A percentile compares a stretch with the other conserved stretches of the same genome.
Evolutionary conservation across 139 green algal species (phyloP).

Genomic region (Closterium sp.): DNA sequence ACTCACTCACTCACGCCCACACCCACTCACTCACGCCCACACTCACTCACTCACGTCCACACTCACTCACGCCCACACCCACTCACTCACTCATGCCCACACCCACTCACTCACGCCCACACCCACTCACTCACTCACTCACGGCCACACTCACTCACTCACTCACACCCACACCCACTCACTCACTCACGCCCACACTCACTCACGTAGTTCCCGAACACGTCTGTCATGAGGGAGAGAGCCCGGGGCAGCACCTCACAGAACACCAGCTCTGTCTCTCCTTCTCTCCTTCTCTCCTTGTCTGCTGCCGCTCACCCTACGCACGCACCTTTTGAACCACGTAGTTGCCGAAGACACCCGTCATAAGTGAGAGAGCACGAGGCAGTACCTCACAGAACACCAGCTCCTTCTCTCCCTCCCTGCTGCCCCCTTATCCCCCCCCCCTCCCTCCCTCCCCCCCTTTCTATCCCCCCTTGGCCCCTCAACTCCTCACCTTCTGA

Average conservation of each 20-base stretch:
- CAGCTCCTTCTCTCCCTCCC: conserved; percentile 54
- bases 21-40: no score
- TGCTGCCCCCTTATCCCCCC: no score
- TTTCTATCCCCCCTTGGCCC: no score
- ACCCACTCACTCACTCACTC: background rate
- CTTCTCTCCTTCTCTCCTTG: conserved; percentile 40
- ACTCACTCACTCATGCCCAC: no score
- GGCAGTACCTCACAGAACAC: conserved; percentile 71
- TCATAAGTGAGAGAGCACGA: conserved; percentile 72
- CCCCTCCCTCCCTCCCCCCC: no score
- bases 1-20: background rate
- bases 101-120: background rate
- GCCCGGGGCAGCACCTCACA: conserved; percentile 64
- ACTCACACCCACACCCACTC: no score
- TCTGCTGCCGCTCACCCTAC: no score
- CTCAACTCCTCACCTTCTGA: conserved; percentile 56
- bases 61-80: conserved; percentile 69
- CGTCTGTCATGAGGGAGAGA: conserved; percentile 80
- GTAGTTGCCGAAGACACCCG: conserved; percentile 87
- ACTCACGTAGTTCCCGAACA: conserved; percentile 90
- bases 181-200: conserved; percentile 66
- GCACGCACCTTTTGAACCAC: conserved; percentile 69
- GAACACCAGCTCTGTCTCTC: conserved; percentile 67
- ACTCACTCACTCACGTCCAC: conserved; percentile 31
- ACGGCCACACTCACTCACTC: background rate